Conservation (phyloP, 2,329 filamentous ascomycete species). For the Clonostachys rhizophaga region DNA sequence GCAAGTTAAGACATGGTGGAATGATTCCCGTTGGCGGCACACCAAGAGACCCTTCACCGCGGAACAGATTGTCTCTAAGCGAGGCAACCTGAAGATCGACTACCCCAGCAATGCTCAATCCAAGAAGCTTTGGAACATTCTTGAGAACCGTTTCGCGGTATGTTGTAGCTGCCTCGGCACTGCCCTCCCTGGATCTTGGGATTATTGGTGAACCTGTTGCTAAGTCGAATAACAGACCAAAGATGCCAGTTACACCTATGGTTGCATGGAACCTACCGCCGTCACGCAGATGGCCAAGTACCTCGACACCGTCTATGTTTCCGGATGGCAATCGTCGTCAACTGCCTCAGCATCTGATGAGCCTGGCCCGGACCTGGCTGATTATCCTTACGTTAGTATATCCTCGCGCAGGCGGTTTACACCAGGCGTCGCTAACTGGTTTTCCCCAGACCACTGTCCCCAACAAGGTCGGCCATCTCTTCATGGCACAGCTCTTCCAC, state of each 20-base stretch:
- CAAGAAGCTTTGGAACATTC: constrained; percentile 91
- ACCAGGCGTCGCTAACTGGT: background rate
- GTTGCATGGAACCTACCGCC: constrained; percentile 96
- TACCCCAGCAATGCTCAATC: constrained; percentile 86
- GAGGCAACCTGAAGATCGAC: constrained; percentile 83
- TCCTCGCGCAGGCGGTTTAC: background rate
- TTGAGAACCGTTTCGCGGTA: constrained; percentile 84
- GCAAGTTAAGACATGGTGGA: constrained; percentile 92
- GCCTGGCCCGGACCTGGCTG: constrained; percentile 93
- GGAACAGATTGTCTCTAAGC: constrained; percentile 94
- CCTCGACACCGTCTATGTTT: constrained; percentile 97
- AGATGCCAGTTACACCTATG: constrained; percentile 91
- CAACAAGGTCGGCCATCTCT: constrained; percentile 96
- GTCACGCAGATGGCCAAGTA: constrained; percentile 99
- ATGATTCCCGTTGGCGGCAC: constrained; percentile 83
- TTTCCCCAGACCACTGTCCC: constrained; percentile 81
- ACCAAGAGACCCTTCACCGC: constrained; percentile 92
- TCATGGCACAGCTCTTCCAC: constrained; percentile 98
- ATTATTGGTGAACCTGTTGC: background rate
- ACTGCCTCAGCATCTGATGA: constrained; percentile 94
- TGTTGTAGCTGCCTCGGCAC: constrained; percentile 12
- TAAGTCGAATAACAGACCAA: constrained; percentile 54
- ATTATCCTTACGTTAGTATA: constrained; percentile 79
- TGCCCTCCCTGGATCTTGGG: background rate
- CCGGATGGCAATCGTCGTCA: constrained; percentile 97